A percentile compares a stretch with the other conserved stretches of the same genome.
These are phyloP conservation scores for Glycine latifolia DNA, from an alignment of 306 rosid species.

Conservation along the genomic window DNA sequence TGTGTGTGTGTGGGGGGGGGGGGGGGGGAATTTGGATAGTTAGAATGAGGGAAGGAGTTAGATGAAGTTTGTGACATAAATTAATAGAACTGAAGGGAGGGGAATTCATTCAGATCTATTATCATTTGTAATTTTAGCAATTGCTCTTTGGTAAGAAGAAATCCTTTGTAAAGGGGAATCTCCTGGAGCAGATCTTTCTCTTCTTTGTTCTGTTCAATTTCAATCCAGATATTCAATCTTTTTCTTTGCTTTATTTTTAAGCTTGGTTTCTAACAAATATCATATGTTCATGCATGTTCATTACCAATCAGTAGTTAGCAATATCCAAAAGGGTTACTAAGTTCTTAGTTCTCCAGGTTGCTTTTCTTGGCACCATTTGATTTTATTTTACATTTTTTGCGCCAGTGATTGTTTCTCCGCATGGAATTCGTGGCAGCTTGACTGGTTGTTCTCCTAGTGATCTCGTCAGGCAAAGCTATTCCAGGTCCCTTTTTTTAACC, in stretches of 20 bases:
- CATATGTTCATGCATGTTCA: slow-evolving; percentile 25
- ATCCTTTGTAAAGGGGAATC: neutral
- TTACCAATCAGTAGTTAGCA: slow-evolving; percentile 15
- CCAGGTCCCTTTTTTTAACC: slow-evolving; percentile 62
- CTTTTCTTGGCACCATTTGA: slow-evolving; percentile 47
- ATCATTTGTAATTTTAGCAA: neutral
- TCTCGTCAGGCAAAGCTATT: slow-evolving; percentile 86
- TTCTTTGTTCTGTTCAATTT: slow-evolving; percentile 11
- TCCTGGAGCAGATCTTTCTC: neutral
- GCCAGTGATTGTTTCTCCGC: slow-evolving; percentile 95
- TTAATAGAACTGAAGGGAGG: neutral
- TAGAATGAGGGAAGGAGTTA: neutral
- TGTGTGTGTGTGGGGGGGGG: no score
- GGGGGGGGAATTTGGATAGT: no score
- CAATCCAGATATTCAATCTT: neutral
- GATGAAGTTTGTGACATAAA: neutral
- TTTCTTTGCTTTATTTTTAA: neutral
- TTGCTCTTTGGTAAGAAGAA: neutral
- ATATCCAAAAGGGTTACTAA: slow-evolving; percentile 30
- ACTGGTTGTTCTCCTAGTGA: slow-evolving; percentile 94
- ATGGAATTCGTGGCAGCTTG: slow-evolving; percentile 95
- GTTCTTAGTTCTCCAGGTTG: slow-evolving; percentile 24
- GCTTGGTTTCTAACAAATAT: slow-evolving; percentile 3
- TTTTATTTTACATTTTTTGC: slow-evolving; percentile 36
- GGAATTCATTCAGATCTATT: neutral